Evolutionary conservation across 345 rosid species (phyloP).

Genomic region (Populus deltoides): DNA sequence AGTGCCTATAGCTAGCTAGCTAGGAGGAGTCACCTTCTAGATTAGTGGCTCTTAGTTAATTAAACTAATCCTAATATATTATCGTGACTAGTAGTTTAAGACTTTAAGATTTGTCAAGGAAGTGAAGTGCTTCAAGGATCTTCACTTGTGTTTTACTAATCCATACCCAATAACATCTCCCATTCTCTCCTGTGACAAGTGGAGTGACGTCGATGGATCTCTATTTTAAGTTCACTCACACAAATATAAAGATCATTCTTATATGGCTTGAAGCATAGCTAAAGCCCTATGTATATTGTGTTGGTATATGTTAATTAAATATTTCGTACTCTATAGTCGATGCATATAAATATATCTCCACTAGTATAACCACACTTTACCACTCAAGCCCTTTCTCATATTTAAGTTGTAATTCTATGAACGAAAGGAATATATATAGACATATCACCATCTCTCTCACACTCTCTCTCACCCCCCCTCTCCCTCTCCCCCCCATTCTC

Average conservation of each 20-base stretch:
- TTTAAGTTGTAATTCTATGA: conserved; percentile 15
- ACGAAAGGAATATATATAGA: conserved; percentile 41
- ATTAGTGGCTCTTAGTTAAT: not conserved
- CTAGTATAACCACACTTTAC: conserved; percentile 2
- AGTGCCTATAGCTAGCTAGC: no score
- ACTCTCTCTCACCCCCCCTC: conserved; percentile 1
- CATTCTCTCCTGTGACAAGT: conserved; percentile 14
- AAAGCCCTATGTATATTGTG: not conserved
- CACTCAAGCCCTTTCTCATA: not conserved
- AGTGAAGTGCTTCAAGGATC: no score
- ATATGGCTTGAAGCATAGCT: not conserved
- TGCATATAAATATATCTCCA: conserved; percentile 13
- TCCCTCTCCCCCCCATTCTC: conserved; percentile 13
- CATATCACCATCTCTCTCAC: conserved; percentile 39
- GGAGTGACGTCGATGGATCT: conserved; percentile 8
- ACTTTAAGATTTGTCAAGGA: not conserved
- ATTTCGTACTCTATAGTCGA: not conserved
- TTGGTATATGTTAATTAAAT: not conserved
- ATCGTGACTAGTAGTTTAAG: not conserved
- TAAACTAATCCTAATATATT: not conserved
- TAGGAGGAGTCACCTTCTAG: no score
- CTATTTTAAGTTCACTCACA: no score
- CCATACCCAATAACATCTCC: conserved; percentile 13
- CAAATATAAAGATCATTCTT: not conserved
- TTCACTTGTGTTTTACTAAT: not conserved